These are phyloP conservation scores for Agrocybe pediades DNA, from an alignment of 768 basidiomycete genomes.

Conservation along the genomic window DNA sequence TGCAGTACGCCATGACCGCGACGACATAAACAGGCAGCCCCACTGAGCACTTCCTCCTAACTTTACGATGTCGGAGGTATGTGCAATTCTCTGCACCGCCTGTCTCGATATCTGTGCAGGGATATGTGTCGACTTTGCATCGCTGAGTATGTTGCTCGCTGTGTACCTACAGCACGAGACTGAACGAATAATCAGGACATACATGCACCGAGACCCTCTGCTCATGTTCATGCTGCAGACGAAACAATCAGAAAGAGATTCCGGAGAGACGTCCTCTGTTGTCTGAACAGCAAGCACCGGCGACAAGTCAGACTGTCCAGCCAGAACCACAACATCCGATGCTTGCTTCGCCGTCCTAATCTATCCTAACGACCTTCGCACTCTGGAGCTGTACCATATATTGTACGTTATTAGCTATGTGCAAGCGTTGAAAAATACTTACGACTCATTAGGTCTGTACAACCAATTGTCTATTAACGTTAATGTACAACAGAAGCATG, in stretches of 20 bases:
- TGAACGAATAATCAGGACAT: constrained; percentile 28
- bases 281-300: constrained; percentile 16
- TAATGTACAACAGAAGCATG: no score
- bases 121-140: constrained; percentile 38
- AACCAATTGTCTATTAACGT: no score
- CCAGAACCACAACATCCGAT: constrained; percentile 29
- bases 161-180: not conserved
- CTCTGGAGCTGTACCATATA: no score
- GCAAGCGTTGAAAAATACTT: no score
- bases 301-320: constrained; percentile 14
- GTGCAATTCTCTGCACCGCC: constrained; percentile 28
- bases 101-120: constrained; percentile 39
- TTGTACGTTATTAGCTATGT: no score
- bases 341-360: constrained; percentile 9
- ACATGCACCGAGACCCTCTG: constrained; percentile 34
- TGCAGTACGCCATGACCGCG: not conserved
- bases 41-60: not conserved
- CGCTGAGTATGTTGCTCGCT: constrained; percentile 30
- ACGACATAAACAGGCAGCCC: not conserved
- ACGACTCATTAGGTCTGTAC: no score
- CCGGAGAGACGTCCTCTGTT: constrained; percentile 32
- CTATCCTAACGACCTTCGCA: no score
- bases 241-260: constrained; percentile 8
- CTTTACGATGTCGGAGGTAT: constrained; percentile 28
- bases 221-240: constrained; percentile 19